Evolutionary conservation across 495 filamentous ascomycete genomes (phyloP), one percentile per base, ranked within the genome.

Genomic region (Sphaerosporella brunnea): DNA sequence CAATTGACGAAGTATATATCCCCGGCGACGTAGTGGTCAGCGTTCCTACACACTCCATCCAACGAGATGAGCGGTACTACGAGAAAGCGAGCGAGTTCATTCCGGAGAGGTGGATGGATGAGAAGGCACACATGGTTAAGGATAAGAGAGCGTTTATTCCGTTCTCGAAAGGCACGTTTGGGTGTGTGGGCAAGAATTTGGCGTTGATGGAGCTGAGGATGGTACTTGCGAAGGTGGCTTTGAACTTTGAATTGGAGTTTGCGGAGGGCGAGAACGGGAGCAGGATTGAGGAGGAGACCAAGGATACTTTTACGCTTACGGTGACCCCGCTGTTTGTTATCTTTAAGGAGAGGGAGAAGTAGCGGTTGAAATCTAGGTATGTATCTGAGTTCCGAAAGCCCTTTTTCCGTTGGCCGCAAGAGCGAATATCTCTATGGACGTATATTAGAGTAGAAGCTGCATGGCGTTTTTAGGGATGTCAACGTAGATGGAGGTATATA

Each of bases 1-100:
- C 49, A 3, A 59, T 74, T 9, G 68, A 63, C 16, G 67, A 64
- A 2, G 53, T 53, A 1, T 64, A 62, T 50, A 60, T 75, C 11
- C 72, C 72, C 0, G 68, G 69, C 0, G 50, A 59, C 4, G 59
- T 52, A 8, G 60, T 51, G 18, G 9, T 36, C 18, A 52, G 23
- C 40, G 20, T 43, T 4, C 40, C 40, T 23, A 26, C 20, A 3
- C 23, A 43, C 40, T 13, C 25, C 41, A 16, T 44, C 20, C 48
- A 50, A 4, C n/a, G 21, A 21, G 48, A 50, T n/a, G 10, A 20
- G 21, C 40, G 53, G 19, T 47, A 58, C 30, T 58, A 49, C 11
- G 37, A 47, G 18, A 43, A 24, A 7, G 50, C 55, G 15, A 45
- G 23, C 20, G 50, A 58, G 36, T 58, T 58, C 35, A 43, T 58